These are phyloP conservation scores for Leccinum solheimii DNA, from an alignment of 1,284 basidiomycete species.

Conservation along the genomic window DNA sequence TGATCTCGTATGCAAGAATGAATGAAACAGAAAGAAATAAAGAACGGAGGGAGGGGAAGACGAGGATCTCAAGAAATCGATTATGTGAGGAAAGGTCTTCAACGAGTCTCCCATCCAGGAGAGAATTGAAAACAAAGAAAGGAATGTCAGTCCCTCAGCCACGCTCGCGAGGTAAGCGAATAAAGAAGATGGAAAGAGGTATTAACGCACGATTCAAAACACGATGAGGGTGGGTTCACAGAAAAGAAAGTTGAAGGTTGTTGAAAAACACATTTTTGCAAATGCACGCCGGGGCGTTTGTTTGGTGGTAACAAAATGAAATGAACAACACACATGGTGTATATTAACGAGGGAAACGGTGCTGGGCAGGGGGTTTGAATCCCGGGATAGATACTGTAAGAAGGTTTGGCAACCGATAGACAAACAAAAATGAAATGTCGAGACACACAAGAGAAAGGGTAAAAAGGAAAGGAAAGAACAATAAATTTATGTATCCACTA, in stretches of 20 bases:
- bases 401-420: neutral
- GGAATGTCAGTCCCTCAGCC: neutral
- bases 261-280: neutral
- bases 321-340: conserved; percentile 1
- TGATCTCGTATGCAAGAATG: too few species aligned
- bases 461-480: neutral
- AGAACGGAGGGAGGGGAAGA: neutral
- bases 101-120: neutral
- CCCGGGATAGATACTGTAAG: conserved; percentile 11
- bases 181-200: neutral
- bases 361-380: neutral
- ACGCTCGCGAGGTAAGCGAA: neutral
- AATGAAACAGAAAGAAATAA: too few species aligned
- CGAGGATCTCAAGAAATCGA: neutral
- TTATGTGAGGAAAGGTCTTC: neutral
- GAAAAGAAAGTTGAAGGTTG: neutral
- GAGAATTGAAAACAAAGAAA: neutral
- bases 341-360: neutral
- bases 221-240: neutral
- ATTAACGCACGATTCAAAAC: neutral
- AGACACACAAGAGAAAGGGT: neutral
- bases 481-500: neutral
- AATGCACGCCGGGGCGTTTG: neutral
- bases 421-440: conserved; percentile 2
- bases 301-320: neutral